A percentile compares a stretch with the other conserved stretches of the same genome.
Conservation (phyloP, 2,329 filamentous ascomycete species). For the Metarhizium humberi region DNA sequence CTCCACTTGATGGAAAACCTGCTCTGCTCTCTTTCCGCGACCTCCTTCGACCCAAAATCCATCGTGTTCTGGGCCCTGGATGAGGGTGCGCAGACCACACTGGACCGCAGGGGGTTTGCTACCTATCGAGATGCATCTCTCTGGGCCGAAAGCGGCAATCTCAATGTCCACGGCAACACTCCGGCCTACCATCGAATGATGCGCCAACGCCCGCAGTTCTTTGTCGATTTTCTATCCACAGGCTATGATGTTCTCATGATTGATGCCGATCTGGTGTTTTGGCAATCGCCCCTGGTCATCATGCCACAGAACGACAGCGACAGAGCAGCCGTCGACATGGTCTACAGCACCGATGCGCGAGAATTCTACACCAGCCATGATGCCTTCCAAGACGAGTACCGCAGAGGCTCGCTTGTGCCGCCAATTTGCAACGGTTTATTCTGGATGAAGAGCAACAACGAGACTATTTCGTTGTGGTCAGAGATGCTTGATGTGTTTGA, state of each 20-base stretch:
- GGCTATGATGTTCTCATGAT: conserved; percentile 1
- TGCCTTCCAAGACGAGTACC: not conserved
- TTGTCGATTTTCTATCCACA: not conserved
- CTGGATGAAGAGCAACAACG: conserved; percentile 3
- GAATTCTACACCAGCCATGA: conserved; percentile 1
- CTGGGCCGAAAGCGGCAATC: not conserved
- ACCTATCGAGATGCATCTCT: not conserved
- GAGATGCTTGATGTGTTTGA: not conserved
- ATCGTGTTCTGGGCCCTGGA: conserved; percentile 2
- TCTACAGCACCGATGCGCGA: conserved; percentile 3
- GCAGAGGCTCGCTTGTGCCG: not conserved
- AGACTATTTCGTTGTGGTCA: not conserved
- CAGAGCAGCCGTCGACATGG: not conserved
- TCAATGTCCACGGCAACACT: not conserved
- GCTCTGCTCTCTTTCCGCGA: not conserved
- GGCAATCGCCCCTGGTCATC: not conserved
- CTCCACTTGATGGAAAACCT: not conserved
- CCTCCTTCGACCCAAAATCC: not conserved
- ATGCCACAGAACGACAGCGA: not conserved
- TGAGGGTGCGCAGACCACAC: not conserved
- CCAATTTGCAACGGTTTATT: conserved; percentile 3
- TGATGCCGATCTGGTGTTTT: conserved; percentile 1
- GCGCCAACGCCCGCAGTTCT: conserved; percentile 1
- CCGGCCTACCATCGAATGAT: not conserved
- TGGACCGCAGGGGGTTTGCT: not conserved